Base-by-base conservation (phyloP, 2,329 filamentous ascomycete species). In the Aureobasidium sp. region DNA sequence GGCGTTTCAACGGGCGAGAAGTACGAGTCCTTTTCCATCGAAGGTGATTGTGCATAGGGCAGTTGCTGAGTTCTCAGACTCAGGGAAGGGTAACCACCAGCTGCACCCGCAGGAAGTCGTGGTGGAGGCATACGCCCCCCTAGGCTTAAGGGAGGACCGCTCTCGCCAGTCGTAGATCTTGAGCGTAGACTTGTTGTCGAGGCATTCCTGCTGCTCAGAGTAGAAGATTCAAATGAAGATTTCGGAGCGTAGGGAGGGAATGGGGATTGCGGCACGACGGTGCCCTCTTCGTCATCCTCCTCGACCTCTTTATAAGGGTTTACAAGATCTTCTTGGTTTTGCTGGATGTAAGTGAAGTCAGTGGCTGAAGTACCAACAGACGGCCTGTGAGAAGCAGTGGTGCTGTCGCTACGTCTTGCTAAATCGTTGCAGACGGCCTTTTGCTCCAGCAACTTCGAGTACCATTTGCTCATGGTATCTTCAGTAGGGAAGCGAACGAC, bases 401-500 rank as follows among this genome's bases (percentile, higher is more conserved):
- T 47, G 14, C 48, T 54, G 48, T 55, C 48, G 29, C 53, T 59
- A 21, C 53, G 47, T 49, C 60, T 54, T 41, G 42, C 49, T 11
- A 60, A 21, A 36, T 60, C 59, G 27, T 50, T 58, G 59, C 61
- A 65, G 8, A 36, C 11, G 16, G 60, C 41, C 60, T 64, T 65
- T 34, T 63, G 62, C 29, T 65, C 62, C 6, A 63, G 44, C 10
- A 65, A 50, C 51, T 61, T 62, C 3, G 49, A n/a, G 36, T 65
- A 62, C 94, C 94, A 99, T 72, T 93, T 96, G 75, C 88, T 92
- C 86, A 97, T 91, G 14, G 82, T 85, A 67, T 96, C 91, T 73
- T 99, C 94, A 64, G 93, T 94, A 55, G 85, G 82, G 74, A 97
- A 97, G 67, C 90, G 90, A 71, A 99, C 96, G 68, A 93, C 87